Evolutionary conservation across 108 stramenopile genomes (phyloP).

Genomic region (Craspedostauros australis): DNA sequence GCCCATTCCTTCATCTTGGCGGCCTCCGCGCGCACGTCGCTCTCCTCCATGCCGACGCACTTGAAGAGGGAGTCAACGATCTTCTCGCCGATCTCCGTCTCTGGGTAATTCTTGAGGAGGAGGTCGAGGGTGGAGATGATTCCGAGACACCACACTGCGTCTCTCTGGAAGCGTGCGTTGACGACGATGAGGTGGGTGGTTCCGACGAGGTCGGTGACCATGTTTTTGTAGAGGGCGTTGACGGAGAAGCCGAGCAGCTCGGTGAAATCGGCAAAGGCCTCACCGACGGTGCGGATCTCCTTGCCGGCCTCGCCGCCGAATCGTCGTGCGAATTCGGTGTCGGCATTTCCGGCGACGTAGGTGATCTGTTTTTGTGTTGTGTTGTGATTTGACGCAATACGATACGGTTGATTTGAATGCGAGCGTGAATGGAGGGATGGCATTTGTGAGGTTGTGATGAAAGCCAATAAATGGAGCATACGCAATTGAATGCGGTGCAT

Average conservation of each 20-base stretch:
- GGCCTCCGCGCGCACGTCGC: conserved; percentile 75
- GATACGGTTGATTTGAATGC: too few relatives aligned
- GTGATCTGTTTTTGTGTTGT: conserved; percentile 52
- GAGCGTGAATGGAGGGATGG: too few relatives aligned
- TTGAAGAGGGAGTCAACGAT: conserved; percentile 75
- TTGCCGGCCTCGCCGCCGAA: conserved; percentile 72
- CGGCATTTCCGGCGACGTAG: conserved; percentile 74
- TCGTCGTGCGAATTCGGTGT: conserved; percentile 69
- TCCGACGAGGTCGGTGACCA: conserved; percentile 89
- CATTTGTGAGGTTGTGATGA: too few relatives aligned
- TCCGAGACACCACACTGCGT: conserved; percentile 82
- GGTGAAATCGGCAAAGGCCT: conserved; percentile 85
- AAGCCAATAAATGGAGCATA: too few relatives aligned
- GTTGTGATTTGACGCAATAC: too few relatives aligned
- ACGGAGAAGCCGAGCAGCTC: conserved; percentile 67
- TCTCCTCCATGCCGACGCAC: conserved; percentile 75
- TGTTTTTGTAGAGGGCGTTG: conserved; percentile 88
- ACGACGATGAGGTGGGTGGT: conserved; percentile 88
- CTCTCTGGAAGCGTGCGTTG: conserved; percentile 85
- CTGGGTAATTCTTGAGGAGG: conserved; percentile 90
- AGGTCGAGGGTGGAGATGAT: conserved; percentile 64
- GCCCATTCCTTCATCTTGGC: conserved; percentile 73
- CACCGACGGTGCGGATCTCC: conserved; percentile 78
- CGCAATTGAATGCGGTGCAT: too few relatives aligned
- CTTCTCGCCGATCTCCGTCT: conserved; percentile 62